Percentiles rank a stretch among this genome's conserved stretches.
These are phyloP conservation scores for Myxozyma vanderwaltii DNA, from an alignment of 805 yeast genomes.

Conservation along the genomic window DNA sequence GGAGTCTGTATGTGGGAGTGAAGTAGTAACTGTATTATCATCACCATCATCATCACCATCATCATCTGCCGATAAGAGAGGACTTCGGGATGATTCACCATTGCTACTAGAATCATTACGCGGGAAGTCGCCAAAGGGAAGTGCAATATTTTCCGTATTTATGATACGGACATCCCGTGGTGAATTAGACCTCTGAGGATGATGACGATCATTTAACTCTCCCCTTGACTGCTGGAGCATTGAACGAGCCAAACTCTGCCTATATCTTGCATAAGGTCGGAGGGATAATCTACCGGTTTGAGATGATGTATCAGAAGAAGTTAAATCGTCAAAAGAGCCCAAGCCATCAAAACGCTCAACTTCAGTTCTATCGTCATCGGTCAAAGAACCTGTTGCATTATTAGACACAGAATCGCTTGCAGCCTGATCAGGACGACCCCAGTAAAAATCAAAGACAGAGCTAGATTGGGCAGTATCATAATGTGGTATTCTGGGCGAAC, in stretches of 20 bases:
- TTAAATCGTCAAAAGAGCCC: neutral
- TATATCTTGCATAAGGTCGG: constrained; percentile 4
- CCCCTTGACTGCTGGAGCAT: neutral
- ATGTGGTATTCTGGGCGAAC: constrained; percentile 8
- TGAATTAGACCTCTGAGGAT: neutral
- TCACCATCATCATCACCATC: neutral
- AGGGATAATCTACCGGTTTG: neutral
- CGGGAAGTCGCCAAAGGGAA: neutral
- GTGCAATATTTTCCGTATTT: constrained; percentile 22
- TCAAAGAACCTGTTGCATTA: neutral
- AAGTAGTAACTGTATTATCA: neutral
- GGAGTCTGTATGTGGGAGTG: constrained; percentile 25
- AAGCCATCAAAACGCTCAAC: neutral
- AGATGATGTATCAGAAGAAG: neutral
- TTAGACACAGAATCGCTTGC: neutral
- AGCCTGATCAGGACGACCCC: constrained; percentile 2
- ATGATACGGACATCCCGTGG: constrained; percentile 18
- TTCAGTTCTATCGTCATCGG: neutral
- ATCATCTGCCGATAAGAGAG: neutral
- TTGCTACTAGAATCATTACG: constrained; percentile 1
- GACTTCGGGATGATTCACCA: neutral
- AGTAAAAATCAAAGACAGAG: constrained; percentile 1
- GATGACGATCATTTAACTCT: neutral
- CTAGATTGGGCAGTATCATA: constrained; percentile 1
- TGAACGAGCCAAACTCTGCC: constrained; percentile 1